Base-by-base conservation (phyloP, 1,284 basidiomycete species). In the Inonotus obliquus region DNA sequence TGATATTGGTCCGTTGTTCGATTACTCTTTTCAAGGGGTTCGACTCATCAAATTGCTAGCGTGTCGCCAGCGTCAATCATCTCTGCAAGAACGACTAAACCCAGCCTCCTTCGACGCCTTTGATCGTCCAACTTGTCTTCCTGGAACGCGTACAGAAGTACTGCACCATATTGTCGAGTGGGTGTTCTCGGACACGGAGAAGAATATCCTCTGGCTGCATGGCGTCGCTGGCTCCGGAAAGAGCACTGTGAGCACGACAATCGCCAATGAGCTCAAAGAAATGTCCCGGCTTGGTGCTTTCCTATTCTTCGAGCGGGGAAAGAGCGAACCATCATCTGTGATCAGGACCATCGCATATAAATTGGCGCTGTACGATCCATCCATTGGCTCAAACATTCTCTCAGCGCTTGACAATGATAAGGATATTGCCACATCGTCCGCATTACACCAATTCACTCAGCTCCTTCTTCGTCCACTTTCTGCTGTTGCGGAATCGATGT, bases 201-300 rank as follows among this genome's bases (percentile, higher is more conserved):
- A 37, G 57, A 59, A 59, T 11, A 29, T 59, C 25, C 5, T 60
- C 19, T 60, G 59, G 59, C 59, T 70, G 65, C 70, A 71, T 65
- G 72, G 72, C 53, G 71, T 71, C 45, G 70, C 72, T 21, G 72
- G 72, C 54, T 59, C 65, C 11, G 72, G 73, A 14, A 62, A 66
- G 49, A 63, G 60, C 54, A 67, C 63, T 59, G 67, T 55, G 23
- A 72, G 71, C 60, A 63, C 68, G 25, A 59, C 37, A 1, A 45
- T 60, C 29, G 37, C 59, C 13, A 23, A 49, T 17, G 32, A 25
- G 23, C 27, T 51, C 13, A 25, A 13, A 14, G 45, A n/a, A 21
- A 39, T 49, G 17, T 39, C 37, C 1, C 45, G 57, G 9, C 47
- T 59, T 2, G 57, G 47, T 13, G 57, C 29, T 60, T 21, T 65